Conservation (phyloP, 805 yeast genomes). For the Gaillardinia entomophila region DNA sequence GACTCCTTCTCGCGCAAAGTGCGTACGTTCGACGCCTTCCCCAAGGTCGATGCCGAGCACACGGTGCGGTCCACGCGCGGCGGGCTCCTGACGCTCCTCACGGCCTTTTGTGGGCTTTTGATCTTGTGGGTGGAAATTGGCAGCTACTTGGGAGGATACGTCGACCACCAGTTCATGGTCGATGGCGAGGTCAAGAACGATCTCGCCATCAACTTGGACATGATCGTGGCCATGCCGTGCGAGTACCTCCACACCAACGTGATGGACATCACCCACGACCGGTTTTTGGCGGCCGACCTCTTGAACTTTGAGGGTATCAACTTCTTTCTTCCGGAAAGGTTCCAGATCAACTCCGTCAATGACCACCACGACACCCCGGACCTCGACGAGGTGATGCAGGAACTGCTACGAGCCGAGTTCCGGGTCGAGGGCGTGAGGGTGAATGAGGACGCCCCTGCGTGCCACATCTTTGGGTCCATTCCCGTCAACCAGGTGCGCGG, state of each 20-base stretch:
- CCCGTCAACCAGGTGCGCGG: constrained; percentile 86
- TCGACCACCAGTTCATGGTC: constrained; percentile 73
- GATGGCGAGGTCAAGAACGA: constrained; percentile 53
- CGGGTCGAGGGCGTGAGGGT: constrained; percentile 34
- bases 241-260: constrained; percentile 67
- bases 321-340: constrained; percentile 49
- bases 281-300: constrained; percentile 70
- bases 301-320: constrained; percentile 63
- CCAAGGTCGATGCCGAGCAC: constrained; percentile 46
- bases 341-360: constrained; percentile 40
- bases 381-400: constrained; percentile 59
- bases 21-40: constrained; percentile 42
- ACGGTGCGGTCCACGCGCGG: constrained; percentile 73
- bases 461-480: constrained; percentile 76
- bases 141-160: constrained; percentile 73
- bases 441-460: constrained; percentile 64
- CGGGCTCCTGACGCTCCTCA: constrained; percentile 62
- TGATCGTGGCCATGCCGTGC: constrained; percentile 83
- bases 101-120: constrained; percentile 57
- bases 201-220: constrained; percentile 69
- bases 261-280: constrained; percentile 71
- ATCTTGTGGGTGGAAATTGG: constrained; percentile 83
- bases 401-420: constrained; percentile 63
- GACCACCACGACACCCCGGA: constrained; percentile 52
- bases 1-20: constrained; percentile 34